These are phyloP conservation scores for Oryza officinalis DNA, from an alignment of 176 grass and related monocot species.

Conservation along the genomic window DNA sequence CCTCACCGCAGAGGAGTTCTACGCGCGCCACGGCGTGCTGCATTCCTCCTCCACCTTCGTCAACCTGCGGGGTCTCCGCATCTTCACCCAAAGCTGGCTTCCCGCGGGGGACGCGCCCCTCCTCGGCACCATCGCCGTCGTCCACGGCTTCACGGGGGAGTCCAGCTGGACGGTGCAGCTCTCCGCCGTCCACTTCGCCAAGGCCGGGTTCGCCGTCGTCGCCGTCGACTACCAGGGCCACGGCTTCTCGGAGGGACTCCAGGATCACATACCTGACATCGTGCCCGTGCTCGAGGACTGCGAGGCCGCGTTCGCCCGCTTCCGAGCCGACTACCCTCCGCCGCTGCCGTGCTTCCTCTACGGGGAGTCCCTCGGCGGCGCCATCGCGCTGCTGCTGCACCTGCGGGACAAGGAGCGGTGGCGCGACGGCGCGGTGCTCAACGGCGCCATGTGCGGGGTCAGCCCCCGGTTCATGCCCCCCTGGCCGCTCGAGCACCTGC, in stretches of 20 bases:
- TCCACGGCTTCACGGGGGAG: conserved; percentile 84
- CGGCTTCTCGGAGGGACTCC: conserved; percentile 78
- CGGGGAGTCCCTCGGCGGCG: conserved; percentile 85
- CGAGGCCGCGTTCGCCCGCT: conserved; percentile 69
- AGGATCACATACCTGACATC: conserved; percentile 70
- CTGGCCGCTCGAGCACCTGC: conserved; percentile 80
- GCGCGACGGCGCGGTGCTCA: conserved; percentile 72
- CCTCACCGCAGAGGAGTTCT: conserved; percentile 60
- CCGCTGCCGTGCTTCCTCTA: conserved; percentile 83
- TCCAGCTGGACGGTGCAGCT: conserved; percentile 77
- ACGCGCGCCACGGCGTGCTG: conserved; percentile 60
- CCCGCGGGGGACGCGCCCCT: conserved; percentile 29
- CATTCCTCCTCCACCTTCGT: conserved; percentile 79
- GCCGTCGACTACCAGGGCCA: conserved; percentile 90
- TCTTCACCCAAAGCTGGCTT: conserved; percentile 81
- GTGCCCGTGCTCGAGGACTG: conserved; percentile 72
- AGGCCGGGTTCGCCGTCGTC: conserved; percentile 68
- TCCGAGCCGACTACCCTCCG: conserved; percentile 69
- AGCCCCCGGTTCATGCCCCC: conserved; percentile 87
- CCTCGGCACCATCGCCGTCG: conserved; percentile 55
- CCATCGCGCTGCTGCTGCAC: conserved; percentile 74
- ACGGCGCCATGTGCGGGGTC: conserved; percentile 88
- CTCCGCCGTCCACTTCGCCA: conserved; percentile 73
- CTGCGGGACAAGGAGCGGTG: conserved; percentile 47
- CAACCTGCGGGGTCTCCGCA: conserved; percentile 62